phyloP scores from a whole-genome alignment of 768 basidiomycete genomes.

The Boletus barrowsii region DNA sequence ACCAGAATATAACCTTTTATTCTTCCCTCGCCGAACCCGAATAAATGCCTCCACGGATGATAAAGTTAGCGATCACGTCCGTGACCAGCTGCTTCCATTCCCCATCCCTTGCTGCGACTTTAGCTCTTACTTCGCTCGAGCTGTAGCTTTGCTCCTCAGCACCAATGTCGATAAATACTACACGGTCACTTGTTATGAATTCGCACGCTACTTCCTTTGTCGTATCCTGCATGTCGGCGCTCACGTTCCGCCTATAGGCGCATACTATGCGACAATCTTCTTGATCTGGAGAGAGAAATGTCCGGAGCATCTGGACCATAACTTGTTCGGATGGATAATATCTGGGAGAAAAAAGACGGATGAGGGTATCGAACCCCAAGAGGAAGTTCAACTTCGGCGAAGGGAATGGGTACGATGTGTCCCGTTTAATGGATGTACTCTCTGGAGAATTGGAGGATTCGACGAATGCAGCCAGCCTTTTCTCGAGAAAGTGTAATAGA shows the following conservation, averaged over 20 bases:
- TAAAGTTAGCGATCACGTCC: constrained; percentile 46
- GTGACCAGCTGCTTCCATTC: constrained; percentile 51
- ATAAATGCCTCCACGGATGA: constrained; percentile 49
- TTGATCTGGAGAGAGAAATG: constrained; percentile 55
- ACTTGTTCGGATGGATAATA: constrained; percentile 59
- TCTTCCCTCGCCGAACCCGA: neutral
- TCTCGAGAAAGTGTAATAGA: constrained; percentile 50
- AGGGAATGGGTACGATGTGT: constrained; percentile 3
- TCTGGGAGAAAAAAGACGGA: constrained; percentile 68
- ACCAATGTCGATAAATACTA: constrained; percentile 63
- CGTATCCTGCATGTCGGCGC: constrained; percentile 20
- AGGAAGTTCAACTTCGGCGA: constrained; percentile 60
- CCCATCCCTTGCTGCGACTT: constrained; percentile 18
- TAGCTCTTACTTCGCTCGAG: constrained; percentile 61
- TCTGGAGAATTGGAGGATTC: neutral
- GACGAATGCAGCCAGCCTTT: constrained; percentile 14
- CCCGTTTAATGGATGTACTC: constrained; percentile 12
- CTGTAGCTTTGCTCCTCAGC: constrained; percentile 56
- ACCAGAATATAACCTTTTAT: constrained; percentile 15
- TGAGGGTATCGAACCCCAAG: constrained; percentile 82
- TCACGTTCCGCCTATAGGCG: constrained; percentile 47
- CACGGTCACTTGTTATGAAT: constrained; percentile 49
- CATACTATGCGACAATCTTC: constrained; percentile 66
- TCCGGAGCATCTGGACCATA: constrained; percentile 55
- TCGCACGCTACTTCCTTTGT: constrained; percentile 38